phyloP scores from a whole-genome alignment of 2,329 filamentous ascomycete genomes.

The Cordyceps militaris region DNA sequence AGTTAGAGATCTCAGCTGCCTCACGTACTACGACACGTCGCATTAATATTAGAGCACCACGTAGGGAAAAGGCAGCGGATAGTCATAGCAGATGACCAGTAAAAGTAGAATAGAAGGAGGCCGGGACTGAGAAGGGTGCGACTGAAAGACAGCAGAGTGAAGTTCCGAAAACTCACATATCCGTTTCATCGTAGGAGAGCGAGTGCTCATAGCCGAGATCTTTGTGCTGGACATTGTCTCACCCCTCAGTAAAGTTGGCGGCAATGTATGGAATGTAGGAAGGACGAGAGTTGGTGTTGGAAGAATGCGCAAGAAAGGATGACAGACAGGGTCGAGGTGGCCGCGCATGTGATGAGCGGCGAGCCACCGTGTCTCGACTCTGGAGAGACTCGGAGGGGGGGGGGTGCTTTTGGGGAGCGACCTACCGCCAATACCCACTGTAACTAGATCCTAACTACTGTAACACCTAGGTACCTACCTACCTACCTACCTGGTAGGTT shows the following conservation, averaged over 20 bases:
- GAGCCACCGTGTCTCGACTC: conserved; percentile 13
- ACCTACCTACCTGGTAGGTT: no score
- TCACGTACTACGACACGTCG: conserved; percentile 62
- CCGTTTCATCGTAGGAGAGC: conserved; percentile 76
- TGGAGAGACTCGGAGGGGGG: neutral
- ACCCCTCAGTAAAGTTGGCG: neutral
- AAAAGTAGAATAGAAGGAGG: neutral
- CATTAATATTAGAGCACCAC: neutral
- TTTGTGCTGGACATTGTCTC: conserved; percentile 9
- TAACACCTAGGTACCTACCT: no score
- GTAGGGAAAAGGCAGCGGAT: neutral
- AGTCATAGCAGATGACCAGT: neutral
- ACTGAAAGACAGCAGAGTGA: neutral
- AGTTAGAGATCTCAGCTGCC: conserved; percentile 73
- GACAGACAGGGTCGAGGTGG: neutral
- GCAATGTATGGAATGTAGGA: neutral
- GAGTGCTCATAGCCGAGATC: conserved; percentile 47
- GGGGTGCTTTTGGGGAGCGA: no score
- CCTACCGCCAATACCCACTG: no score
- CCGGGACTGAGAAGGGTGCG: neutral
- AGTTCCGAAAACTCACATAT: conserved; percentile 47
- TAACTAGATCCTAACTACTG: no score
- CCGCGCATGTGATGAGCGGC: neutral
- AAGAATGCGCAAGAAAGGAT: neutral
- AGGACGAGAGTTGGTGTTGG: neutral